Percentiles rank a stretch among this genome's conserved stretches.
These are phyloP conservation scores for Colletotrichum echinochloae DNA, from an alignment of 2,329 filamentous ascomycete genomes.

Conservation along the genomic window DNA sequence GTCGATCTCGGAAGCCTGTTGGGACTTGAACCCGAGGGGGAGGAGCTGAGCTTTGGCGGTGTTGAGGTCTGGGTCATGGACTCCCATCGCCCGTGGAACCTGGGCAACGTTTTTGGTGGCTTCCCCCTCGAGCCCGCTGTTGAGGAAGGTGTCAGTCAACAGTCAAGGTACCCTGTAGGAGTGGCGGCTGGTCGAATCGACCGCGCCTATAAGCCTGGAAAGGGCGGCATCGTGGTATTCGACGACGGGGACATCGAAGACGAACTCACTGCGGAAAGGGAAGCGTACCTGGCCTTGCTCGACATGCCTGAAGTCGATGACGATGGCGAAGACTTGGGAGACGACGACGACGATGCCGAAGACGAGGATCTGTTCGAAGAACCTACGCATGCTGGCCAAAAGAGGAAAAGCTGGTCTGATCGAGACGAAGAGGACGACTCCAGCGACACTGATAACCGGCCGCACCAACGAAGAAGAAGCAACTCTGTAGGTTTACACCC, in stretches of 20 bases:
- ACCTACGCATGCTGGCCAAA: constrained; percentile 65
- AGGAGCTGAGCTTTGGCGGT: constrained; percentile 78
- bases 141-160: constrained; percentile 59
- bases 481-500: constrained; percentile 75
- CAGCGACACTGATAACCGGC: constrained; percentile 80
- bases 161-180: constrained; percentile 69
- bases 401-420: constrained; percentile 84
- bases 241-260: constrained; percentile 97
- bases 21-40: constrained; percentile 76
- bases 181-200: constrained; percentile 80
- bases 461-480: constrained; percentile 83
- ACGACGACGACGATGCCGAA: constrained; percentile 65
- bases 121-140: constrained; percentile 66
- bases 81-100: constrained; percentile 91
- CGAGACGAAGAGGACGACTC: constrained; percentile 73
- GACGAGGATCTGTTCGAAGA: constrained; percentile 57
- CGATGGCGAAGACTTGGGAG: constrained; percentile 71
- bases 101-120: constrained; percentile 92
- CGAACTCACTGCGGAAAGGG: constrained; percentile 77
- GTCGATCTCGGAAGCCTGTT: constrained; percentile 87
- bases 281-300: constrained; percentile 86
- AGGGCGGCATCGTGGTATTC: constrained; percentile 91
- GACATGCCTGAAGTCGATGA: constrained; percentile 94
- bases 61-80: constrained; percentile 97
- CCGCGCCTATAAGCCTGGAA: constrained; percentile 78